Base-by-base conservation (phyloP, 139 green algal genomes). In the Pseudopediastrum boryanum region DNA sequence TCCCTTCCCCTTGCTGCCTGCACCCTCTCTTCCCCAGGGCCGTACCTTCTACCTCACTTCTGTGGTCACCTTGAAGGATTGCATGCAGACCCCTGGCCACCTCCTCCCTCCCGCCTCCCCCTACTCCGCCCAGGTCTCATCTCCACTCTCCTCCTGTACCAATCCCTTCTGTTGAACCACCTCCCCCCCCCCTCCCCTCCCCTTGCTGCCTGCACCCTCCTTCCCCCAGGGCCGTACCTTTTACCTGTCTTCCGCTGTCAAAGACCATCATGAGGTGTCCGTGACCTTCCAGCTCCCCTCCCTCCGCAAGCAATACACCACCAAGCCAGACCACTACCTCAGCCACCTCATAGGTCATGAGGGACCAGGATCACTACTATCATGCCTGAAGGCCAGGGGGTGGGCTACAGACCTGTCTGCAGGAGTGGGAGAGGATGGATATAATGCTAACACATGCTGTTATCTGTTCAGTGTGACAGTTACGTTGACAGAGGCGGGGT, bases 301-400 rank as follows among this genome's bases (percentile, higher is more conserved):
- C 80, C 75, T 98, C 54, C 52, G 81, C 2, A 75, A 63, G 2
- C 58, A 66, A 16, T 98, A 98, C 87, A 65, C 70, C 4, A 80
- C 56, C 61, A 99, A 99, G 85, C 81, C 93, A 0, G 94, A 97
- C 19, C 88, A 97, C 56, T 98, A 99, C 85, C 52, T 98, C 9
- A 84, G 80, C 1, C 95, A 99, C 84, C 88, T 99, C 31, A 77
- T 99, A 48, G 96, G 96, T 0, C 96, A 99, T 78, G 96, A 98
- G 83, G 93, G 94, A 31, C 82, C 78, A 3, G 94, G 94, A 31
- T 95, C 88, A 9, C 85, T 97, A 39, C 89, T 97, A 38, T 91
- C 88, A 21, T 82, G 83, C n/a, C 88, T 98, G 52, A 76, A 87
- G 83, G 46, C 78, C 0, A 73, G 81, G 2, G 94, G 92, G 62